A percentile compares a stretch with the other conserved stretches of the same genome.
Conservation (phyloP, 2,329 filamentous ascomycete species). For the Epichloe coenophiala region DNA sequence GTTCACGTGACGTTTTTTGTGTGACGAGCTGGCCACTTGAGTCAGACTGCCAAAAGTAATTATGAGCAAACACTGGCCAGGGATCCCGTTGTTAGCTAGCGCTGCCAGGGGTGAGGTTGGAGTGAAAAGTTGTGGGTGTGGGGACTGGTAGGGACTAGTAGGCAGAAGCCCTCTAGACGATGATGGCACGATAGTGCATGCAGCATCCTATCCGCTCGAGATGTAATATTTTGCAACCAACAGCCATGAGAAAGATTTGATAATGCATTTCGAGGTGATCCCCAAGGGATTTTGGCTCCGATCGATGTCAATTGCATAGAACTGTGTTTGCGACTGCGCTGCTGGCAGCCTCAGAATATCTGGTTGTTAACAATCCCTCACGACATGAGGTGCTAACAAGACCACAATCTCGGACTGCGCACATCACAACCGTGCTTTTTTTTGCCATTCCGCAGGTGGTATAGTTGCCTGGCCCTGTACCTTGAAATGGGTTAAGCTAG, state of each 20-base stretch:
- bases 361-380: background rate
- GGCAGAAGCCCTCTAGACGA: background rate
- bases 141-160: background rate
- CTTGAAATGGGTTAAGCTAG: background rate
- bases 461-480: background rate
- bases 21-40: background rate
- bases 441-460: constrained; percentile 4
- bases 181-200: constrained; percentile 9
- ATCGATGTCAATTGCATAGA: background rate
- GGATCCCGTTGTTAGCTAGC: background rate
- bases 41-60: background rate
- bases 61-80: background rate
- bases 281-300: background rate
- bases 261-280: too few relatives aligned
- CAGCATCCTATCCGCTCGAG: background rate
- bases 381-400: background rate
- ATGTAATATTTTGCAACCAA: background rate
- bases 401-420: constrained; percentile 1
- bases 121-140: background rate
- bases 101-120: background rate
- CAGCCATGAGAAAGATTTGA: background rate
- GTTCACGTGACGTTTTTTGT: constrained; percentile 2
- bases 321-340: background rate
- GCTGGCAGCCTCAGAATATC: background rate
- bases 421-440: constrained; percentile 7